These are phyloP conservation scores for Arctostaphylos glauca DNA, from an alignment of 148 eudicot species.

Conservation along the genomic window DNA sequence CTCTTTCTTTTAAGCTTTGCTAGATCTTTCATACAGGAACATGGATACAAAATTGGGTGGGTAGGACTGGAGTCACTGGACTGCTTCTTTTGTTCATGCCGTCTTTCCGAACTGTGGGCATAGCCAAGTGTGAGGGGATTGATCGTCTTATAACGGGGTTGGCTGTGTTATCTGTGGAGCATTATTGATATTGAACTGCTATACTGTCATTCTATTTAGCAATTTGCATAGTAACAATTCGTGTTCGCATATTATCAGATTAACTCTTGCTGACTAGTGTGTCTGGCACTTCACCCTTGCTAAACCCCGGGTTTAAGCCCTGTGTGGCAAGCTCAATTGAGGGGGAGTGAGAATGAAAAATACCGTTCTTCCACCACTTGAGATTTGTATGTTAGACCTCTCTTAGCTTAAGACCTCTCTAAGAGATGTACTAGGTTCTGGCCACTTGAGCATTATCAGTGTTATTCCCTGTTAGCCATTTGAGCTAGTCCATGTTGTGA, in stretches of 20 bases:
- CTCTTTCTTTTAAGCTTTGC: background rate
- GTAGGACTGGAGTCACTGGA: background rate
- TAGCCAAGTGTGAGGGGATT: background rate
- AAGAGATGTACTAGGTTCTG: background rate
- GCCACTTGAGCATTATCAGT: background rate
- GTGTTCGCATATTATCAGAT: background rate
- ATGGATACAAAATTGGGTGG: background rate
- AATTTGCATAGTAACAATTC: background rate
- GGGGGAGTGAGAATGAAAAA: background rate
- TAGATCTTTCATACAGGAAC: background rate
- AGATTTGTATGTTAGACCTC: background rate
- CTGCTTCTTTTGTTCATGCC: background rate
- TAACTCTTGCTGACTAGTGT: background rate
- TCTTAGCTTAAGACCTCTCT: slow-evolving; percentile 6
- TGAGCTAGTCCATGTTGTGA: too few relatives aligned
- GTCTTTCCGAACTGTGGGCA: background rate
- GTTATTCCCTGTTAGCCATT: background rate
- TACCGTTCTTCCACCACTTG: background rate
- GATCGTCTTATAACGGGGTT: background rate
- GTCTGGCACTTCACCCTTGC: background rate
- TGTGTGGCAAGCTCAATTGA: background rate
- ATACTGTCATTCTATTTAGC: background rate
- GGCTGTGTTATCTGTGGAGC: background rate
- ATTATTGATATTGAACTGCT: background rate
- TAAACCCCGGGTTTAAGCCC: background rate